Conservation (phyloP, 2,329 filamentous ascomycete genomes). For the Cryphonectria radicalis region DNA sequence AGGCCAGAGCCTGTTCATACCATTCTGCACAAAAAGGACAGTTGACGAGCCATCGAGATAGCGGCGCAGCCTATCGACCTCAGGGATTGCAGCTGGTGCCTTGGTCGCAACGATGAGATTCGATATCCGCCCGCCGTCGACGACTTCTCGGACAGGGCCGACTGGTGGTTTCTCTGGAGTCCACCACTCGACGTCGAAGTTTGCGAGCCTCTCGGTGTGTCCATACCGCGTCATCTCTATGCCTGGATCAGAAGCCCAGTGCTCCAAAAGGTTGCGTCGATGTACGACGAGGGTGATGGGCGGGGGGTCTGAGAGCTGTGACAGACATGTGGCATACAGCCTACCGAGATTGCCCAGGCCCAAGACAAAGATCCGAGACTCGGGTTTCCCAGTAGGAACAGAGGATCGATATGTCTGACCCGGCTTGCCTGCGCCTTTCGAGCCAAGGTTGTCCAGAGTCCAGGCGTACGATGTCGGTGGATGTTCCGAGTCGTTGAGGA, state of each 20-base stretch:
- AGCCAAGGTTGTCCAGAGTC: constrained; percentile 30
- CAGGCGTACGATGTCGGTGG: constrained; percentile 32
- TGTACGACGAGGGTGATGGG: constrained; percentile 84
- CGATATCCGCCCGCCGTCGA: constrained; percentile 53
- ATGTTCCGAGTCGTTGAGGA: constrained; percentile 25
- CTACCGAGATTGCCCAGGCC: constrained; percentile 82
- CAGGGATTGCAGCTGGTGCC: constrained; percentile 67
- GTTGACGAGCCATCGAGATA: constrained; percentile 69
- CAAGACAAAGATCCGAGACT: constrained; percentile 71
- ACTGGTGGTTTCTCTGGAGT: constrained; percentile 46
- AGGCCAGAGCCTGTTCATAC: constrained; percentile 72
- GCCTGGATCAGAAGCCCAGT: constrained; percentile 51
- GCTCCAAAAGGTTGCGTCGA: constrained; percentile 51
- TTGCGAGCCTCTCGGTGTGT: constrained; percentile 37
- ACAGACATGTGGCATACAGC: constrained; percentile 75
- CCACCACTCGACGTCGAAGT: constrained; percentile 60
- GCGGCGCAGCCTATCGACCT: constrained; percentile 59
- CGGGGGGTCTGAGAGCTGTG: constrained; percentile 61
- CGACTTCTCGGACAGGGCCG: constrained; percentile 47
- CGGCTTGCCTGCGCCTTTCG: constrained; percentile 2
- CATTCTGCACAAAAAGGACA: constrained; percentile 85
- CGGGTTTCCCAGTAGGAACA: constrained; percentile 22
- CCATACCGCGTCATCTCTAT: constrained; percentile 49
- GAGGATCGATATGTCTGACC: constrained; percentile 26
- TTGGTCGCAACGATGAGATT: constrained; percentile 83